Base-by-base conservation (phyloP, 257 asterid genomes). In the Fraxinus pennsylvanica region DNA sequence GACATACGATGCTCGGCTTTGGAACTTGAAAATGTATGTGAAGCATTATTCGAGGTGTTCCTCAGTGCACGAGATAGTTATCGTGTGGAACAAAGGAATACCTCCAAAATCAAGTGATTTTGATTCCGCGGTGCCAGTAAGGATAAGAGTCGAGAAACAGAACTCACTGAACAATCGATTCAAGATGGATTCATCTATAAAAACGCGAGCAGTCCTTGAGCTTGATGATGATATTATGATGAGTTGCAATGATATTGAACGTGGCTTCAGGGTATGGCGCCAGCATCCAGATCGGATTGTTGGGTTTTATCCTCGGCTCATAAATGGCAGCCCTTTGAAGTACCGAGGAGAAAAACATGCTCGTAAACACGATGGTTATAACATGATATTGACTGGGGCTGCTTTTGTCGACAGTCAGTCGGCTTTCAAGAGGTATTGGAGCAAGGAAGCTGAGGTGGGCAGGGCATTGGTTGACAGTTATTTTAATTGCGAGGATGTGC, bases 211-310 rank as follows among this genome's bases (percentile, higher is more conserved):
- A 0, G 96, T 93, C 73, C 96, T 96, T 27, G 97, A 96, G 89
- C 97, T 96, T 0, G 99, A 96, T 17, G 99, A 96, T 8, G 99
- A 93, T 78, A 96, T 93, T 69, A 92, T 93, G 97, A 93, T 96
- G 99, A 77, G 87, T 0, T 96, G 99, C 32, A 91, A 96, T 25
- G 99, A 96, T 63, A 41, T 96, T 25, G 99, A 96, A 75, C 90
- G 97, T 0, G 99, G 99, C 8, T 96, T 96, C 68, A 84, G 80
- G 83, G 93, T 90, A 4, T 96, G 99, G 98, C 91, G 99, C 0
- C 91, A 90, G 82, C 85, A 90, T 71, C 97, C 99, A 0, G 92
- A 91, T 5, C 59, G 88, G 75, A 90, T 96, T 0, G 98, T 93
- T 1, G 98, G 99, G n/a, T 96, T 93, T 65, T 96, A 93, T 77